Evolutionary conservation across 139 green algal species (phyloP).

Genomic region (Chlorella sp.): DNA sequence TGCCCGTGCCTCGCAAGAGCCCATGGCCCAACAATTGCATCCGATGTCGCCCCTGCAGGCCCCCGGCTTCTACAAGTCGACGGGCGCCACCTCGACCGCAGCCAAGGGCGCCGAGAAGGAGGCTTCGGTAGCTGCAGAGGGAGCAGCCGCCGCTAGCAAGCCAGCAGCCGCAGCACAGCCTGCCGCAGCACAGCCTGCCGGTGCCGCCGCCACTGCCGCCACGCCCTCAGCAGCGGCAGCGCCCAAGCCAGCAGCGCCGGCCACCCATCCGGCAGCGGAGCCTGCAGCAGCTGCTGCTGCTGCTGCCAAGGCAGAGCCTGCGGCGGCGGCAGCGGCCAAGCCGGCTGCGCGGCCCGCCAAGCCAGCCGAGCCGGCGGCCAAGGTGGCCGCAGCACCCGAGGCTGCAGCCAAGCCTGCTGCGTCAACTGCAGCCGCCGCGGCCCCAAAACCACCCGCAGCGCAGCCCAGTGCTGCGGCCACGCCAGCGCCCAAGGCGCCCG

Average conservation of each 20-base stretch:
- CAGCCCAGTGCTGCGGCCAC: too few species aligned
- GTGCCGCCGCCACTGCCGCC: not conserved
- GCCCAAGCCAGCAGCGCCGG: too few species aligned
- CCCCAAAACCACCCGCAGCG: too few species aligned
- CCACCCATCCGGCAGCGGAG: too few species aligned
- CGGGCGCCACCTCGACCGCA: not conserved
- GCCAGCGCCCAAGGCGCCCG: too few species aligned
- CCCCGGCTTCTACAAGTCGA: constrained; percentile 26
- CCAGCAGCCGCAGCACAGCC: not conserved
- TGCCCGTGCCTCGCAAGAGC: not conserved
- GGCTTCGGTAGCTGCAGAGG: not conserved
- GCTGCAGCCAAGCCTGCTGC: not conserved
- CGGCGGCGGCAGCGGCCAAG: not conserved
- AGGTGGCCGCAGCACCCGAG: not conserved
- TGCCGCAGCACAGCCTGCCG: not conserved
- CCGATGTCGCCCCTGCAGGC: not conserved
- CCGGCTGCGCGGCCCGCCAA: not conserved
- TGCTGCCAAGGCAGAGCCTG: not conserved
- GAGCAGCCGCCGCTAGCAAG: not conserved
- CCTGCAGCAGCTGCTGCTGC: not conserved
- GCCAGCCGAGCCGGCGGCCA: not conserved
- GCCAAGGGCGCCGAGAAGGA: not conserved
- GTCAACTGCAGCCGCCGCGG: too few species aligned
- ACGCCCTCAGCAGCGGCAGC: not conserved
- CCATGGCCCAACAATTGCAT: too few species aligned